These are phyloP conservation scores for Sporothrix brasiliensis DNA, from an alignment of 2,329 filamentous ascomycete genomes.

Conservation along the genomic window DNA sequence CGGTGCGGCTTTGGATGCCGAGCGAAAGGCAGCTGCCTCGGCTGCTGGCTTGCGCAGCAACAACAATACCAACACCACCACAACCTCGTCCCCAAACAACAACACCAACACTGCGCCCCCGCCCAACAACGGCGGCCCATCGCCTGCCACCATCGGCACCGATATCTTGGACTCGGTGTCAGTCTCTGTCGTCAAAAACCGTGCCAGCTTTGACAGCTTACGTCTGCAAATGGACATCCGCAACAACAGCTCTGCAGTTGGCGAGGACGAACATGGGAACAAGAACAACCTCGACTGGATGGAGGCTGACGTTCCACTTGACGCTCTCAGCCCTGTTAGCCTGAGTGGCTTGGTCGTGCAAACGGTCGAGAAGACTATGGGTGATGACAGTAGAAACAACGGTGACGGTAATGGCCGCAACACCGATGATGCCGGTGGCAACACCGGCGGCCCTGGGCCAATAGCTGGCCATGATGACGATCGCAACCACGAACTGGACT, in stretches of 20 bases:
- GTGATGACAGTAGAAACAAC: not conserved
- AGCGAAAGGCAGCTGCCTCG: conserved; percentile 20
- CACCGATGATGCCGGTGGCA: not conserved
- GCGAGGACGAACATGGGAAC: conserved; percentile 14
- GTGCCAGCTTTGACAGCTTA: conserved; percentile 4
- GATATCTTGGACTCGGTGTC: not conserved
- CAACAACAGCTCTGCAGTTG: not conserved
- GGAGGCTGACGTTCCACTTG: conserved; percentile 33
- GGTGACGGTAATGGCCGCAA: not conserved
- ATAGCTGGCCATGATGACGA: conserved; percentile 28
- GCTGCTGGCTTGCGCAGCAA: not conserved
- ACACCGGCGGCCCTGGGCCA: not conserved
- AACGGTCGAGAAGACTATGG: conserved; percentile 40
- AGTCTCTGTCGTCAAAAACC: conserved; percentile 7
- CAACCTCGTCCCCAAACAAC: not conserved
- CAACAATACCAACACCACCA: conserved; percentile 4
- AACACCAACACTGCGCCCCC: conserved; percentile 1
- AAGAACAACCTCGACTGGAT: conserved; percentile 39
- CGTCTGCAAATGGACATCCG: conserved; percentile 22
- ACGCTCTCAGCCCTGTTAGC: conserved; percentile 41
- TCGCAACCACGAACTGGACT: conserved; percentile 48
- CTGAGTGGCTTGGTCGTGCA: conserved; percentile 42
- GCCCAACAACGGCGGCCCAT: not conserved
- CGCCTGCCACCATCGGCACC: not conserved
- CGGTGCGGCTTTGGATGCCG: conserved; percentile 22